Conservation (phyloP, 2,329 filamentous ascomycete genomes). For the Aureobasidium zeae region DNA sequence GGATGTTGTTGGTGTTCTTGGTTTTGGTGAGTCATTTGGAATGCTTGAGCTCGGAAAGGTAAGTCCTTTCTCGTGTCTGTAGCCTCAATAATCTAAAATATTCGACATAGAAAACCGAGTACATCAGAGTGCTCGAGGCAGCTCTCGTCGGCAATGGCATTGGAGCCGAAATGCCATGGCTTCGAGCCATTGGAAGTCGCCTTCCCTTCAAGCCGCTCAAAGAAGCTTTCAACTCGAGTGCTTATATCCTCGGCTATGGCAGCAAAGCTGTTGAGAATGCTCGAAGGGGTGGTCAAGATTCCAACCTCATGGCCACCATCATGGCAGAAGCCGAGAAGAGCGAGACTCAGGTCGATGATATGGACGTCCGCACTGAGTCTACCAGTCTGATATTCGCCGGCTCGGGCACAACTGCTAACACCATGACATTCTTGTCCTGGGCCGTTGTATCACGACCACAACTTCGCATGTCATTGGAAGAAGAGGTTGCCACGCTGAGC, state of each 20-base stretch:
- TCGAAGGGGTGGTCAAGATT: conserved; percentile 14
- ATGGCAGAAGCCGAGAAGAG: conserved; percentile 20
- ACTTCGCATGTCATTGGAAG: conserved; percentile 16
- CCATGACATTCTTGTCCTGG: conserved; percentile 19
- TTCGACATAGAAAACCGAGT: conserved; percentile 19
- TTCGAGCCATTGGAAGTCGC: conserved; percentile 18
- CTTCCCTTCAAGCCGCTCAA: conserved; percentile 17
- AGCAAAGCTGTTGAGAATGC: conserved; percentile 18
- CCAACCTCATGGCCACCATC: conserved; percentile 20
- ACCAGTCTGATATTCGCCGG: conserved; percentile 23
- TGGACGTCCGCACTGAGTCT: conserved; percentile 22
- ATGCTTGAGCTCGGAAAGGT: conserved; percentile 30
- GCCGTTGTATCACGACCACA: conserved; percentile 16
- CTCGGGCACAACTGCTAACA: conserved; percentile 22
- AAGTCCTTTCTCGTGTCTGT: too few relatives aligned
- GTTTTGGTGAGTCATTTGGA: conserved; percentile 30
- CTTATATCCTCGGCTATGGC: conserved; percentile 20
- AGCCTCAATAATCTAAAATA: too few relatives aligned
- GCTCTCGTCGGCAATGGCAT: conserved; percentile 24
- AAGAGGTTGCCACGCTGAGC: conserved; percentile 17
- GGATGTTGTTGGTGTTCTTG: conserved; percentile 29
- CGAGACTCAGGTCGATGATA: conserved; percentile 17
- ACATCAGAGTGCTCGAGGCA: conserved; percentile 25
- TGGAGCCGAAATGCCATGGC: conserved; percentile 23
- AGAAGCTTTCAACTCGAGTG: conserved; percentile 19